These are phyloP conservation scores for Terana coerulea DNA, from an alignment of 768 basidiomycete genomes.

Conservation along the genomic window DNA sequence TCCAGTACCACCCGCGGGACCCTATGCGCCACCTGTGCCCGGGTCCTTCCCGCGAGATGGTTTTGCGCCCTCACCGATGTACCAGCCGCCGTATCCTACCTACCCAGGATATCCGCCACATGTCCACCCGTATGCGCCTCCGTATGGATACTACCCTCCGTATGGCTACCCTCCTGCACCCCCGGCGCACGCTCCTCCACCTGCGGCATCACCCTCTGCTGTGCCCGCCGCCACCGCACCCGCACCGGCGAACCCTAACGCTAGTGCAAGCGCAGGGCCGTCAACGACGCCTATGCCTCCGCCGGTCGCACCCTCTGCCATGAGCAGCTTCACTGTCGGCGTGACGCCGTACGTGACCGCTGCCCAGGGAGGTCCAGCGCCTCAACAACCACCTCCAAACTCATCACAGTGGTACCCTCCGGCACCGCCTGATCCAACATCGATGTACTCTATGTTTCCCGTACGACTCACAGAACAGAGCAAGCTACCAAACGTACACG, in stretches of 20 bases:
- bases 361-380: not conserved
- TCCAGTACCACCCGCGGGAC: constrained; percentile 4
- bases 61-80: constrained; percentile 11
- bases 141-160: constrained; percentile 12
- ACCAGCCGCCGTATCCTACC: constrained; percentile 15
- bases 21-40: constrained; percentile 10
- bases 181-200: constrained; percentile 4
- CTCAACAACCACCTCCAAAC: not conserved
- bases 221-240: constrained; percentile 8
- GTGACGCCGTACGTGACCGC: constrained; percentile 1
- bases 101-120: constrained; percentile 10
- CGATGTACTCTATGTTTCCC: constrained; percentile 7
- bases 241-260: not conserved
- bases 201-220: not conserved
- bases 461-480: not conserved
- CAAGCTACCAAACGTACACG: no score
- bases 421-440: not conserved
- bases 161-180: constrained; percentile 14
- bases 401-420: not conserved
- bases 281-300: not conserved
- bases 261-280: not conserved
- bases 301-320: not conserved
- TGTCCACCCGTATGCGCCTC: constrained; percentile 1
- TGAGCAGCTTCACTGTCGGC: not conserved
- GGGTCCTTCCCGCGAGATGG: not conserved